phyloP scores from a whole-genome alignment of 2,329 filamentous ascomycete species.

The Lachnellula hyalina region DNA sequence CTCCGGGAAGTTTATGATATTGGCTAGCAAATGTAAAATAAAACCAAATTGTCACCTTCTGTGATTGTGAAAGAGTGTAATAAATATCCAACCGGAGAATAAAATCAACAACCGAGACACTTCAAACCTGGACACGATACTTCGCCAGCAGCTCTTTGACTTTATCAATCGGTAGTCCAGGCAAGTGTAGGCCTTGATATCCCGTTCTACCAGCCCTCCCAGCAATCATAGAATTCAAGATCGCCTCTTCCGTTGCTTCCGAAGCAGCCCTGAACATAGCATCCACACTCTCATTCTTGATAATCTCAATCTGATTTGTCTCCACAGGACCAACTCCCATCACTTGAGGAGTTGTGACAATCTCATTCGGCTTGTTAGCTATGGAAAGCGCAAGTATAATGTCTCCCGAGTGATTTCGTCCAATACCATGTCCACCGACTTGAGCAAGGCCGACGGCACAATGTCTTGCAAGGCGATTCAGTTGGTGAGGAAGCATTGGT shows the following conservation, averaged over 20 bases:
- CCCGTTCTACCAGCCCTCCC: constrained; percentile 57
- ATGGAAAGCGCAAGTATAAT: constrained; percentile 65
- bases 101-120: neutral
- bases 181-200: constrained; percentile 42
- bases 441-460: constrained; percentile 55
- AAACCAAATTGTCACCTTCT: neutral
- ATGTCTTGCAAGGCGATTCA: constrained; percentile 53
- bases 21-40: too few species aligned
- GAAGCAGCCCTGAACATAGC: constrained; percentile 55
- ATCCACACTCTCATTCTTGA: constrained; percentile 57
- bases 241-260: constrained; percentile 60
- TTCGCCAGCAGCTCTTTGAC: constrained; percentile 19
- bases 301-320: constrained; percentile 41
- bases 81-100: neutral
- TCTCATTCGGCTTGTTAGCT: constrained; percentile 36
- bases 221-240: constrained; percentile 55
- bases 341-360: constrained; percentile 24
- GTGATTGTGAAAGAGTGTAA: neutral
- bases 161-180: constrained; percentile 43
- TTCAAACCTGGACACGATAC: constrained; percentile 19
- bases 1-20: too few species aligned
- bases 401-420: constrained; percentile 56
- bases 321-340: constrained; percentile 28
- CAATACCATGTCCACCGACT: constrained; percentile 52
- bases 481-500: constrained; percentile 51